Evolutionary conservation across 495 filamentous ascomycete genomes (phyloP), one percentile per base, ranked within the genome.

Genomic region (Annulohypoxylon nitens): DNA sequence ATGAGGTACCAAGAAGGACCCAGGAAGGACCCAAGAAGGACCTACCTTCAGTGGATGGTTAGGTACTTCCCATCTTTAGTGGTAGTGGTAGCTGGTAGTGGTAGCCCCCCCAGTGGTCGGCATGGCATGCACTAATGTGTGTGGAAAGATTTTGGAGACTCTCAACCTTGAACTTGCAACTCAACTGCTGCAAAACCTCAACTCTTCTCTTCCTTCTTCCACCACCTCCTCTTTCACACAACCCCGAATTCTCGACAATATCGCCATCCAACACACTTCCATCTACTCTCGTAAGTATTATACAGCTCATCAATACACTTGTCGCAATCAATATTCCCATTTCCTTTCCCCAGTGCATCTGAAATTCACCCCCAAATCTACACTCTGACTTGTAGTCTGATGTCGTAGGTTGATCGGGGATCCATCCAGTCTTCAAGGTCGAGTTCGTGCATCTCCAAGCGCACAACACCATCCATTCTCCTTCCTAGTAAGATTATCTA

Each of bases 401-500:
- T 60, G 55, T 55, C 47, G 53, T 71, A 79, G 75, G 41, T 75
- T 63, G 77, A 79, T 75, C 71, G 64, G 77, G 77, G 77, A 65
- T 66, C 65, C 54, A 61, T 76, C 72, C 54, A 64, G 18, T 59
- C 48, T 67, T 77, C 73, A 74, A 77, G 65, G 67, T 73, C 67
- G 72, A 76, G 75, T 79, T 74, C 67, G 61, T 75, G 68, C 75
- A 75, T 76, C 70, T 74, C 73, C 75, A 66, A 59, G 72, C 70
- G 76, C 37, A 67, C 82, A 81, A 67, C 79, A 76, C 78, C 77
- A 71, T 78, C 80, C 70, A 66, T 72, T 65, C 58, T 70, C 59
- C 70, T 55, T 75, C 72, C 53, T 74, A 70, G 83, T 85, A 79
- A 82, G 83, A 81, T 63, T 58, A 80, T 70, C 71, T 74, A 70